Evolutionary conservation across 228 moss, liverwort and hornwort genomes (phyloP).

Genomic region (Sphagnum magellanicum): DNA sequence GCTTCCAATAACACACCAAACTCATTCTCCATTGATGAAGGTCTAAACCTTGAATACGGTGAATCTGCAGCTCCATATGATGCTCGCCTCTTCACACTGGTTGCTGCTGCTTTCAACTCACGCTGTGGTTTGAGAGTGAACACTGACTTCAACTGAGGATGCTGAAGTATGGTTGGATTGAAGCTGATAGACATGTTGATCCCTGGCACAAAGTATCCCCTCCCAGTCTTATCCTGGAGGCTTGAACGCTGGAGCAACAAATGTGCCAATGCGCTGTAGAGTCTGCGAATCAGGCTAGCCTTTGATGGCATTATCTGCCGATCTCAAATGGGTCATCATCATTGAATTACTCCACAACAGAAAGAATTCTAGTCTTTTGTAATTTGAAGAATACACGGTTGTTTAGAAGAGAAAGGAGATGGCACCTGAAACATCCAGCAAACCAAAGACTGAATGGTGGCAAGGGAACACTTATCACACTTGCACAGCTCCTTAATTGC

Average conservation of each 20-base stretch:
- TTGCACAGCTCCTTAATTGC: slow-evolving; percentile 56
- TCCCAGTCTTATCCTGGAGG: slow-evolving; percentile 22
- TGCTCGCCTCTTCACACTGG: neutral
- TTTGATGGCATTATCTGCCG: slow-evolving; percentile 53
- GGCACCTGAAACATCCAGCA: slow-evolving; percentile 77
- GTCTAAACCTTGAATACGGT: slow-evolving; percentile 20
- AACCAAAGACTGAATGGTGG: slow-evolving; percentile 63
- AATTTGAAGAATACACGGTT: too few species aligned
- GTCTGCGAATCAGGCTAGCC: slow-evolving; percentile 29
- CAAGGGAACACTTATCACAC: slow-evolving; percentile 40
- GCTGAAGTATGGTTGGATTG: neutral
- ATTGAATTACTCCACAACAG: too few species aligned
- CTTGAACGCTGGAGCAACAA: slow-evolving; percentile 26
- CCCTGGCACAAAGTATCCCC: neutral
- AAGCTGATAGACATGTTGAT: neutral
- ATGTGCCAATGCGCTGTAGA: slow-evolving; percentile 66
- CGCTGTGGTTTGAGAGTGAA: too few species aligned
- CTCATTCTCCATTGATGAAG: slow-evolving; percentile 59
- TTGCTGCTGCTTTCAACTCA: too few species aligned
- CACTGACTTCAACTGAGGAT: too few species aligned
- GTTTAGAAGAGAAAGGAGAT: neutral
- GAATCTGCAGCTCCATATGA: neutral
- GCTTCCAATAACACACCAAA: slow-evolving; percentile 67
- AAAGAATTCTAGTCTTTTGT: too few species aligned
- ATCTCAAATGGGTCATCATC: neutral